Percentiles rank a stretch among this genome's conserved stretches.
phyloP scores from a whole-genome alignment of 306 rosid genomes.

The Malus orientalis region DNA sequence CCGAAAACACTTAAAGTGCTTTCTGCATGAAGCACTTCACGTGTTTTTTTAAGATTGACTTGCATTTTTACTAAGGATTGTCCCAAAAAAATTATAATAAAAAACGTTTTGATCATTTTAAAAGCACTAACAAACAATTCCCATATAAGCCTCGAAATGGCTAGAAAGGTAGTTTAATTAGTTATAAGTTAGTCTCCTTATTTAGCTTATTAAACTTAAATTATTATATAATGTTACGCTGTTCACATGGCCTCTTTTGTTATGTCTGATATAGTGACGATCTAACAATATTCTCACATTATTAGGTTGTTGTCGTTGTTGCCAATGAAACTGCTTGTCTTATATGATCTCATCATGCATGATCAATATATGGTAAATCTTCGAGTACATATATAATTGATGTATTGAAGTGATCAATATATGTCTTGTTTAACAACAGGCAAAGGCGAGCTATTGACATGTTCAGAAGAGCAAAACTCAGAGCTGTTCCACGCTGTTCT shows the following conservation, averaged over 20 bases:
- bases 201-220: neutral
- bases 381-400: neutral
- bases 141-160: neutral
- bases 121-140: too few relatives aligned
- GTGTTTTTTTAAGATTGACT: too few relatives aligned
- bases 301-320: constrained; percentile 1
- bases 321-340: neutral
- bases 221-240: neutral
- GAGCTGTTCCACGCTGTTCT: constrained; percentile 83
- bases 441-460: constrained; percentile 76
- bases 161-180: neutral
- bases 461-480: constrained; percentile 66
- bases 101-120: too few relatives aligned
- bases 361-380: neutral
- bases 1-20: too few relatives aligned
- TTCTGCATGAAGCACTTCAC: too few relatives aligned
- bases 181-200: neutral
- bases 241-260: constrained; percentile 7
- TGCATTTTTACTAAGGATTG: too few relatives aligned
- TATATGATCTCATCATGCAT: neutral
- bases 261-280: neutral
- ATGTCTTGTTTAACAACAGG: constrained; percentile 38
- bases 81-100: too few relatives aligned
- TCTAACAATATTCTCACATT: constrained; percentile 1
- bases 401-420: neutral